Conservation (phyloP, 805 yeast species). For the Schizosaccharomyces osmophilus region DNA sequence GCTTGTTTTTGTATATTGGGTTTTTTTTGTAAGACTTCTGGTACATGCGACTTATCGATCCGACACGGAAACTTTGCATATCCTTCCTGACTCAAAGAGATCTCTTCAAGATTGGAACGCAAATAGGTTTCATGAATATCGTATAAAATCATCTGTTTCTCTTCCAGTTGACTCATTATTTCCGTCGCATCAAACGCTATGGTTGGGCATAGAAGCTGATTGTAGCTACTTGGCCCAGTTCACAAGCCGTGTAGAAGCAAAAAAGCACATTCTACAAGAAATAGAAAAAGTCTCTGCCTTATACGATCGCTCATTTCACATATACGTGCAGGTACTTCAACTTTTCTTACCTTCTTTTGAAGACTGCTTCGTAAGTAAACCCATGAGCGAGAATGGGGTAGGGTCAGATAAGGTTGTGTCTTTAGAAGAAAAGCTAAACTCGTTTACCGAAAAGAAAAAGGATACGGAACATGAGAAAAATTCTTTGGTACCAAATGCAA, state of each 20-base stretch:
- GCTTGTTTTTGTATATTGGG: too few relatives aligned
- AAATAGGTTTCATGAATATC: background rate
- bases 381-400: background rate
- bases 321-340: constrained; percentile 13
- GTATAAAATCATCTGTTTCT: background rate
- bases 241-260: constrained; percentile 10
- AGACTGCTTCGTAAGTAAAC: background rate
- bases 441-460: too few relatives aligned
- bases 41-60: too few relatives aligned
- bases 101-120: background rate
- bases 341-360: background rate
- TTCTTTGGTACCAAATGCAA: too few relatives aligned
- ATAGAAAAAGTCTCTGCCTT: constrained; percentile 15
- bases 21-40: too few relatives aligned
- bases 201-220: constrained; percentile 17
- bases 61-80: too few relatives aligned
- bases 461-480: too few relatives aligned
- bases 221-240: constrained; percentile 14
- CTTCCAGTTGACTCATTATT: background rate
- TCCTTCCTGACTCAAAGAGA: background rate
- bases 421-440: background rate
- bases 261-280: constrained; percentile 12
- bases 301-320: constrained; percentile 16
- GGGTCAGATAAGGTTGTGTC: background rate
- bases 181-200: background rate